Evolutionary conservation across 352 stramenopile genomes (phyloP), one percentile per base, ranked within the genome.

Genomic region (Globisporangium radiosum): DNA sequence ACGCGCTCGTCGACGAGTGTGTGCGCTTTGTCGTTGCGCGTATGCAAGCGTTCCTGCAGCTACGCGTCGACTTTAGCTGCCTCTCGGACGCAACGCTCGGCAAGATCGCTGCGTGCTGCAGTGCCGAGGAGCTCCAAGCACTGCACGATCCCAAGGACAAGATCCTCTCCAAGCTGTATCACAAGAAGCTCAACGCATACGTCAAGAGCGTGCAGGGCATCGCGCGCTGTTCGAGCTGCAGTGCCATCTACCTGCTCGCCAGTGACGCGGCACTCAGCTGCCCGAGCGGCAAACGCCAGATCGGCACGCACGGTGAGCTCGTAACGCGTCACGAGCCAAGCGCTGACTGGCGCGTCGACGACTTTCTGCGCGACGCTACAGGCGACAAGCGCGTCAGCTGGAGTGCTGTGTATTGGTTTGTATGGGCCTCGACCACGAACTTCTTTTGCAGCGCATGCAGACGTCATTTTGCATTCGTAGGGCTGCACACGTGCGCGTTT

Each of bases 21-120:
- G 72, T 94, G 33, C 17, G 33, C 13, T 97, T 95, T 67, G 85
- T 97, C 42, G 68, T 72, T 5, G 25, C 56, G 6, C 60, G 78
- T 38, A 73, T 97, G 52, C 78, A 87, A 48, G 79, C 94, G 15
- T 93, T 97, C 39, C 62, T 97, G 47, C 66, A 84, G 47, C 65
- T 96, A 36, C 88, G 88, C 6, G 87, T 96, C 45, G 88, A 97
- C 65, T 80, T 97, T 19, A 73, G 69, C 14, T 97, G 90, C 36
- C 63, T 97, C 4, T 93, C 76, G 9, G 88, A 96, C 39, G 59
- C 59, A 47, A 85, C 88, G 14, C 57, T 96, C 39, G 56, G 73
- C 38, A 87, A 79, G 52, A 88, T 97, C 33, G 85, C 87, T 4
- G 63, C 68, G 33, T 66, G 76, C 53, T 88, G 80, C 69, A 72